These are phyloP conservation scores for Pseudonectria buxi DNA, from an alignment of 2,329 filamentous ascomycete species.

Conservation along the genomic window DNA sequence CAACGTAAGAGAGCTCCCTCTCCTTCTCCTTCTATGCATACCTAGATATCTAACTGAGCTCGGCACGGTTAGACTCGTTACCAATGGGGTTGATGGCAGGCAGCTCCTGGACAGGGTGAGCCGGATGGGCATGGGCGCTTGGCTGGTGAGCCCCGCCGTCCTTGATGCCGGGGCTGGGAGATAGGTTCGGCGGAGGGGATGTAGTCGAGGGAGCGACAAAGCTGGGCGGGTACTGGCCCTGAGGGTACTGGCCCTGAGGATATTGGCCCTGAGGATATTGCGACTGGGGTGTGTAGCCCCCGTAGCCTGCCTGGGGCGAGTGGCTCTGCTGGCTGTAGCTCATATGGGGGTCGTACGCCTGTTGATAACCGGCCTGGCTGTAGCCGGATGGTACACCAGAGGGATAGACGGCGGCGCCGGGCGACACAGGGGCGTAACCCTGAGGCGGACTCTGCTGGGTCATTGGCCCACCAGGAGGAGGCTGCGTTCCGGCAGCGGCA, in stretches of 20 bases:
- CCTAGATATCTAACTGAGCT: slow-evolving; percentile 17
- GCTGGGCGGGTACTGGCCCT: slow-evolving; percentile 15
- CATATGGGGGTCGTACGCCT: slow-evolving; percentile 19
- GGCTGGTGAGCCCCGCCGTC: slow-evolving; percentile 7
- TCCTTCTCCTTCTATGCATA: neutral
- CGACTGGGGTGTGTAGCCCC: slow-evolving; percentile 11
- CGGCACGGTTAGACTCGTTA: slow-evolving; percentile 27
- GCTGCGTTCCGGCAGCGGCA: slow-evolving; percentile 7
- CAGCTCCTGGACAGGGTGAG: slow-evolving; percentile 20
- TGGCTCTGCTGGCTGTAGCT: slow-evolving; percentile 15
- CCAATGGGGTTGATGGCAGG: slow-evolving; percentile 23
- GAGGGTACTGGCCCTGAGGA: slow-evolving; percentile 15
- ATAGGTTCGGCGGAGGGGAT: slow-evolving; percentile 23
- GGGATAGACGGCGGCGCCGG: slow-evolving; percentile 18
- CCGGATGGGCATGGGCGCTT: slow-evolving; percentile 5
- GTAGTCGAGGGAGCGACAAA: slow-evolving; percentile 14
- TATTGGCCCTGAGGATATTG: slow-evolving; percentile 13
- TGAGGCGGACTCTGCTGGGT: slow-evolving; percentile 15
- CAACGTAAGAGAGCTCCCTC: neutral
- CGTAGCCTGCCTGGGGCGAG: slow-evolving; percentile 13
- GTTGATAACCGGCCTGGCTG: slow-evolving; percentile 14
- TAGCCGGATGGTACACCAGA: slow-evolving; percentile 22
- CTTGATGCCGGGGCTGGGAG: slow-evolving; percentile 24
- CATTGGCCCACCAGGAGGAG: slow-evolving; percentile 15
- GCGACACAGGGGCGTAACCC: slow-evolving; percentile 15